Base-by-base conservation (phyloP, 2,329 filamentous ascomycete genomes). In the Penicillium sp. region DNA sequence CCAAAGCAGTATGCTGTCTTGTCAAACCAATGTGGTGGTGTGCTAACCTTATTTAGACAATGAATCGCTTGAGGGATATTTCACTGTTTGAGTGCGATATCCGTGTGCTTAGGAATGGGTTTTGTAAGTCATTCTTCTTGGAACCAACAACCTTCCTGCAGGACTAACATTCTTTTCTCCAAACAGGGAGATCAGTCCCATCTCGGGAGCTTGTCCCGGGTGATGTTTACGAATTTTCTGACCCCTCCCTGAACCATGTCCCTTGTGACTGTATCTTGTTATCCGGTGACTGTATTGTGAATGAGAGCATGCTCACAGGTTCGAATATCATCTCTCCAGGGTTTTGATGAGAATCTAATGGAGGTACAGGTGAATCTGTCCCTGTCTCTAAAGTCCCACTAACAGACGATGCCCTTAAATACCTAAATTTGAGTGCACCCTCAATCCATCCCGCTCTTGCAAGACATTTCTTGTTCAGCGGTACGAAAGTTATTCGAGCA, bases 241-340 rank as follows among this genome's bases (percentile, higher is more conserved):
- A 98, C 67, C 93, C 93, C 2, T 88, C 84, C 15, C 75, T 98
- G 22, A 81, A 81, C 4, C 87, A 95, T 59, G 86, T 97, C 54
- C 93, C 93, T 1, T 93, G 88, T 62, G 93, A 98, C 68, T 95
- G 91, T 67, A 74, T 98, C 31, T 73, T 98, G 6, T 77, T 98
- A 0, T 88, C 87, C 45, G 94, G 93, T 34, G 94, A 98, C 69
- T 96, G 90, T 63, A 97, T 98, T 55, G 90, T 98, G 57, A 98
- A 98, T 63, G 93, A 98, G 71, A 97, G 93, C 71, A 98, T 98
- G 93, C 80, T 98, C 32, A 98, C 93, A 34, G 82, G 75, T 77
- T 64, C 56, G 64, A 54, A 22, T 34, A 32, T 13, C n/a, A 17
- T n/a, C n/a, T n/a, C 7, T 13, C 13, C 2, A 15, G 17, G 31